Conservation (phyloP, 192 early-diverging fungal species). For the Radiomyces spectabilis region DNA sequence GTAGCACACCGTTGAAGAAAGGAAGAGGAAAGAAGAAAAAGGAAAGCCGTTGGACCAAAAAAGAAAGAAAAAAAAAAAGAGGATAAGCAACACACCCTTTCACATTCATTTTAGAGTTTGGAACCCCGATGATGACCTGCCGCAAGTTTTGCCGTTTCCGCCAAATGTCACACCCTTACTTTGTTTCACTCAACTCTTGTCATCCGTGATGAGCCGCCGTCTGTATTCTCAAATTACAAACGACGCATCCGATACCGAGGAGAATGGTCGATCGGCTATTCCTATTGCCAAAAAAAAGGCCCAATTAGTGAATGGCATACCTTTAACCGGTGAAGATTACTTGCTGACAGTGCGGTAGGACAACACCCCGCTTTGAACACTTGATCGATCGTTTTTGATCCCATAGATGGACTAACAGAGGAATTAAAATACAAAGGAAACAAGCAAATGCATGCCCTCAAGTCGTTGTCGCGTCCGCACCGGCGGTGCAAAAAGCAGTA, state of each 20-base stretch:
- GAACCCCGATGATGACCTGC: neutral
- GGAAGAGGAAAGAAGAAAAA: neutral
- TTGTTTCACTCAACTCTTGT: too few species aligned
- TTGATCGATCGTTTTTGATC: too few species aligned
- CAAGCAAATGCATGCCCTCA: neutral
- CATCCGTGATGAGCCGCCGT: too few species aligned
- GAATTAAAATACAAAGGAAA: neutral
- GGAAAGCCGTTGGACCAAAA: too few species aligned
- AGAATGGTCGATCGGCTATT: neutral
- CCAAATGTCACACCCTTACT: too few species aligned
- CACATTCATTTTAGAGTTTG: neutral
- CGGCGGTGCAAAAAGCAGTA: neutral
- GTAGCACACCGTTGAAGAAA: too few species aligned
- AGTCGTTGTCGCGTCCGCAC: constrained; percentile 1
- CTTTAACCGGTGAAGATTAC: constrained; percentile 18
- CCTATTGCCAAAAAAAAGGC: neutral
- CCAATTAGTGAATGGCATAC: constrained; percentile 3
- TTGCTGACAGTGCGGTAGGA: constrained; percentile 15
- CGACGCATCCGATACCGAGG: too few species aligned
- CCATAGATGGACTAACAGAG: neutral
- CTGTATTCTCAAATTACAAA: too few species aligned
- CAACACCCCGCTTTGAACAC: neutral
- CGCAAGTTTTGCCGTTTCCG: neutral
- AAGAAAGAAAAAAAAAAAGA: neutral
- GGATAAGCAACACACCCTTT: neutral